Evolutionary conservation across 2,329 filamentous ascomycete genomes (phyloP).

Genomic region (Phaeoacremonium minimum): DNA sequence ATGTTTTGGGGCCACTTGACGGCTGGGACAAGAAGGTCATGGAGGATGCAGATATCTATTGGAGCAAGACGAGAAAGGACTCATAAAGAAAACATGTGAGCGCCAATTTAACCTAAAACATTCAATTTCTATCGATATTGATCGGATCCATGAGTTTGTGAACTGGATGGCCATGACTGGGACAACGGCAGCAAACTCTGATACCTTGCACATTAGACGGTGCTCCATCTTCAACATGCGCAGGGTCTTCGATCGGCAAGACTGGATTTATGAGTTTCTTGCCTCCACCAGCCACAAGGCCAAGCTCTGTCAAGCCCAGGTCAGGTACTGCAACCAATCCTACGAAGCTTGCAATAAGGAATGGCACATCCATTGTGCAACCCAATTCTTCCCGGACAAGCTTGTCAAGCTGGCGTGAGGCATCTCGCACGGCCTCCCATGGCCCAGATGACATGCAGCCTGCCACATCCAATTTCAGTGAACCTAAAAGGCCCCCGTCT

Average conservation of each 20-base stretch:
- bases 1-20: constrained; percentile 42
- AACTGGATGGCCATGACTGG: neutral
- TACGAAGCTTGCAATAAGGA: constrained; percentile 19
- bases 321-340: constrained; percentile 11
- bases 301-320: constrained; percentile 14
- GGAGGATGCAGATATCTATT: constrained; percentile 39
- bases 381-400: constrained; percentile 10
- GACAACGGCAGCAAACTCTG: neutral
- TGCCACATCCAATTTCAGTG: constrained; percentile 15
- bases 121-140: no score
- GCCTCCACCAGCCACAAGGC: constrained; percentile 8
- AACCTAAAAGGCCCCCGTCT: constrained; percentile 7
- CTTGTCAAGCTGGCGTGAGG: constrained; percentile 10
- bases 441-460: constrained; percentile 12
- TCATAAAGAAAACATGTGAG: no score
- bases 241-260: neutral
- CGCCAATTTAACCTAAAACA: no score
- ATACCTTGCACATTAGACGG: neutral
- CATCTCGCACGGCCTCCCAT: constrained; percentile 12
- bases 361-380: constrained; percentile 13
- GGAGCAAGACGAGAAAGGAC: constrained; percentile 27
- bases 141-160: neutral
- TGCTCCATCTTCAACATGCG: neutral
- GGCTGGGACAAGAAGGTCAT: constrained; percentile 38
- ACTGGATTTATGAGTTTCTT: constrained; percentile 6